These are phyloP conservation scores for Exophiala oligosperma DNA, from an alignment of 2,329 filamentous ascomycete species.

Conservation along the genomic window DNA sequence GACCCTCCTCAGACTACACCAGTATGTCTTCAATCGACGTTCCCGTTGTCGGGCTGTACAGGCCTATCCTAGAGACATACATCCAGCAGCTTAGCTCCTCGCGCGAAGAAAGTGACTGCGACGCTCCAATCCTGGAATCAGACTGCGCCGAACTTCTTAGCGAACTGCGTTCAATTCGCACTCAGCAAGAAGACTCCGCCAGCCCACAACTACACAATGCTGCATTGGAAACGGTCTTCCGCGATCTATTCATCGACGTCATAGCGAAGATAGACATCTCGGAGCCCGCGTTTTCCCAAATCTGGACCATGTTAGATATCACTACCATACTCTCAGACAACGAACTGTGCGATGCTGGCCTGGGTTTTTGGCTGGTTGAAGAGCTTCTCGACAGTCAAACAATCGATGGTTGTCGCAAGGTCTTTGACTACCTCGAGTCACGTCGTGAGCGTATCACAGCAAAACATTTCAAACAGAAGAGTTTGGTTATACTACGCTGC, in stretches of 20 bases:
- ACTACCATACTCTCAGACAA: constrained; percentile 84
- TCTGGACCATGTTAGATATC: constrained; percentile 94
- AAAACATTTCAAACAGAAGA: constrained; percentile 76
- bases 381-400: constrained; percentile 96
- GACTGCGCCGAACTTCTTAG: constrained; percentile 26
- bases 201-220: constrained; percentile 59
- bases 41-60: constrained; percentile 23
- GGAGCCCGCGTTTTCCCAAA: constrained; percentile 72
- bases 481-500: constrained; percentile 83
- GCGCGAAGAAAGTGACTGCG: constrained; percentile 14
- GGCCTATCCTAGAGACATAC: constrained; percentile 18
- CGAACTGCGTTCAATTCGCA: constrained; percentile 14
- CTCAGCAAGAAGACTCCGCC: constrained; percentile 26
- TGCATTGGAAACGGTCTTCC: constrained; percentile 79
- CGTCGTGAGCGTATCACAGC: constrained; percentile 84
- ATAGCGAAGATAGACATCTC: constrained; percentile 75
- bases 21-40: constrained; percentile 23
- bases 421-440: constrained; percentile 95
- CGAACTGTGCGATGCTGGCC: constrained; percentile 68
- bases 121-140: constrained; percentile 15
- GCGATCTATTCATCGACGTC: constrained; percentile 75
- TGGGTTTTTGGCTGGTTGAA: constrained; percentile 89
- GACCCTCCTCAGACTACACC: not conserved
- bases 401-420: constrained; percentile 82
- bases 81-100: constrained; percentile 12